These are phyloP conservation scores for Candida orba DNA, from an alignment of 805 yeast species.

Conservation along the genomic window DNA sequence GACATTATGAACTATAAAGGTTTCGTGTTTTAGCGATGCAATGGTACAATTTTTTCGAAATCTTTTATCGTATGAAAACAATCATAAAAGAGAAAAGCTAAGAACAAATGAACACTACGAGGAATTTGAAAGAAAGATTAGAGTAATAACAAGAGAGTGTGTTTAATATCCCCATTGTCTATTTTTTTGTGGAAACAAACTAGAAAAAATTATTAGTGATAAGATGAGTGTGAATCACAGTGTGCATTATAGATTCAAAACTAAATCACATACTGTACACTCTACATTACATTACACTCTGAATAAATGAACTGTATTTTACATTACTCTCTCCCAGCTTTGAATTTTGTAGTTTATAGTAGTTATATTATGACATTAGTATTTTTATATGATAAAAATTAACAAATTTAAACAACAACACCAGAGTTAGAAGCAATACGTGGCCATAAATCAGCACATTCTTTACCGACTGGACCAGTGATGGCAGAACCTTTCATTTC, in stretches of 20 bases:
- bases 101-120: too few species aligned
- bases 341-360: constrained; percentile 15
- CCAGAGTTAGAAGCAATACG: constrained; percentile 99
- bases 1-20: not conserved
- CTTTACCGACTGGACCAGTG: constrained; percentile 99
- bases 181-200: too few species aligned
- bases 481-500: constrained; percentile 99
- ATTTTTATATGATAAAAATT: constrained; percentile 38
- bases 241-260: too few species aligned
- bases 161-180: too few species aligned
- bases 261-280: not conserved
- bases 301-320: constrained; percentile 15
- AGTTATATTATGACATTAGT: constrained; percentile 21
- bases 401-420: constrained; percentile 84
- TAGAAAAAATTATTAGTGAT: too few species aligned
- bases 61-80: too few species aligned
- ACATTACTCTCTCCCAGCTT: constrained; percentile 20
- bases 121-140: too few species aligned
- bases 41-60: too few species aligned
- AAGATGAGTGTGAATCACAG: too few species aligned
- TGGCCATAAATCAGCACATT: constrained; percentile 99
- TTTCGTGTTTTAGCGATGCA: not conserved
- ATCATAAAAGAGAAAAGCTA: too few species aligned
- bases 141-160: too few species aligned
- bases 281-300: not conserved